phyloP scores from a whole-genome alignment of 2,329 filamentous ascomycete genomes.

The Cyphellophora attinorum region DNA sequence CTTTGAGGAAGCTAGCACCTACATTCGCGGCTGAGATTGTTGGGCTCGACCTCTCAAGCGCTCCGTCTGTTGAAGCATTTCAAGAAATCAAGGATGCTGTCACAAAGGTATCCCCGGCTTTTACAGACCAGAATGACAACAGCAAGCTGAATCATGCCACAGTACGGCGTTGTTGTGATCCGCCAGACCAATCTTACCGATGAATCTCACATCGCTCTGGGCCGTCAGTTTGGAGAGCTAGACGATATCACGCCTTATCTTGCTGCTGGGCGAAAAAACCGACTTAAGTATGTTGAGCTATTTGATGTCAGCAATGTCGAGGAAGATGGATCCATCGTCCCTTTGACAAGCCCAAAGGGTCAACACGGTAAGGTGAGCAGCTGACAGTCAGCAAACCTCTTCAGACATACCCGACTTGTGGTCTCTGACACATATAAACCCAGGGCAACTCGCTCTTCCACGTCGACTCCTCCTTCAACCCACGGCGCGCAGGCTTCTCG shows the following conservation, averaged over 20 bases:
- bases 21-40: no score
- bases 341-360: constrained; percentile 29
- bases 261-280: constrained; percentile 34
- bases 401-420: not conserved
- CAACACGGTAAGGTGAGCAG: constrained; percentile 29
- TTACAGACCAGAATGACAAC: not conserved
- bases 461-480: constrained; percentile 47
- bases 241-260: constrained; percentile 46
- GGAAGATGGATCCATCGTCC: constrained; percentile 35
- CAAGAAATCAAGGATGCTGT: not conserved
- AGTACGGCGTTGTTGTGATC: constrained; percentile 47
- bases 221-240: constrained; percentile 42
- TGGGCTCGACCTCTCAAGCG: no score
- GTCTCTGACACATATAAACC: not conserved
- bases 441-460: constrained; percentile 45
- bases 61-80: no score
- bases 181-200: constrained; percentile 43
- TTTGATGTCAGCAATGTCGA: constrained; percentile 51
- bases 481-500: constrained; percentile 43
- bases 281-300: constrained; percentile 41
- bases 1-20: no score
- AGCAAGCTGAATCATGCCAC: not conserved
- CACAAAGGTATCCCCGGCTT: not conserved
- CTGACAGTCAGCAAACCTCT: constrained; percentile 1
- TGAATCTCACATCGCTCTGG: constrained; percentile 41